These are phyloP conservation scores for Coemansia sp. DNA, from an alignment of 192 early-diverging fungal species.

Conservation along the genomic window DNA sequence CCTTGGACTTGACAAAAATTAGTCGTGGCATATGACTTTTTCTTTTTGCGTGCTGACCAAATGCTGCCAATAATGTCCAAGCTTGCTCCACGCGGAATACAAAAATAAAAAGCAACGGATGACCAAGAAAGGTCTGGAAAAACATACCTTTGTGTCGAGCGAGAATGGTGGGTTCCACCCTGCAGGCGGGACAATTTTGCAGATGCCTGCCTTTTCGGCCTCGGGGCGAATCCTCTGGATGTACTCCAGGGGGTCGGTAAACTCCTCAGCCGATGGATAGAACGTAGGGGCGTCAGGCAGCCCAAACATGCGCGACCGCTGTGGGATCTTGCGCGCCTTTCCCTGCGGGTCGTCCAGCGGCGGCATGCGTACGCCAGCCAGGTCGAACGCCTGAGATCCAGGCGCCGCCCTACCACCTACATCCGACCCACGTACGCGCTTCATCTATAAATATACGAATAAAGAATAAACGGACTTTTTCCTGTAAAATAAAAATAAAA, in stretches of 20 bases:
- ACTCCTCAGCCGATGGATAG: constrained; percentile 80
- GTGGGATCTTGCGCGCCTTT: constrained; percentile 20
- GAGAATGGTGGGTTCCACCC: constrained; percentile 84
- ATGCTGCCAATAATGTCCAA: neutral
- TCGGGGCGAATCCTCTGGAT: constrained; percentile 76
- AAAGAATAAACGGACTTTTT: neutral
- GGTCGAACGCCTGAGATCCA: constrained; percentile 27
- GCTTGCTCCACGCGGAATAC: neutral
- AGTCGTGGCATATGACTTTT: neutral
- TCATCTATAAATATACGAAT: constrained; percentile 21
- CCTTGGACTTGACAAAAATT: neutral
- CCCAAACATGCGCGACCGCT: constrained; percentile 64
- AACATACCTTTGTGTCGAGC: constrained; percentile 67
- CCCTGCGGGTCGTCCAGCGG: constrained; percentile 31
- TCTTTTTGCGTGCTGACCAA: neutral
- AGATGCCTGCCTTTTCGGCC: constrained; percentile 81
- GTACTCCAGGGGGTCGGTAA: constrained; percentile 79
- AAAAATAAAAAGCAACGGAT: neutral
- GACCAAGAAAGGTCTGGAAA: neutral
- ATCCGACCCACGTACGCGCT: constrained; percentile 42
- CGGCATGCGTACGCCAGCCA: constrained; percentile 27
- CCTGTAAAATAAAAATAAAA: neutral
- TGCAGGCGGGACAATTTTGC: constrained; percentile 90
- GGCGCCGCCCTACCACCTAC: constrained; percentile 3
- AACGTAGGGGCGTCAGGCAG: constrained; percentile 74